Evolutionary conservation across 2,329 filamentous ascomycete species (phyloP).

Genomic region (Aotearoamyces nothofagi): DNA sequence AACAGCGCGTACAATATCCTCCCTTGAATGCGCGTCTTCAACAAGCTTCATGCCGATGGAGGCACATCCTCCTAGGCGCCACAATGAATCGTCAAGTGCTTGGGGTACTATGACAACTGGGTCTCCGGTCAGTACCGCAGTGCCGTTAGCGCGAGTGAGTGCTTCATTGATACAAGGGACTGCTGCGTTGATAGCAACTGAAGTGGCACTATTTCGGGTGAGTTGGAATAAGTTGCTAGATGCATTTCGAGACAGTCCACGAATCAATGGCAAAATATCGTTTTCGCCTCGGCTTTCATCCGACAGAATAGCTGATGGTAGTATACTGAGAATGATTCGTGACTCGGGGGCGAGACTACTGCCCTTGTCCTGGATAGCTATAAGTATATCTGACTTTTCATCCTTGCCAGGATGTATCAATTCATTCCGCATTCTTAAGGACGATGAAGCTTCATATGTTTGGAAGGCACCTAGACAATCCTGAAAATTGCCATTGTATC

Average conservation of each 20-base stretch:
- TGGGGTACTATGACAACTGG: constrained; percentile 71
- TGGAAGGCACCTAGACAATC: constrained; percentile 92
- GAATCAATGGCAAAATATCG: constrained; percentile 61
- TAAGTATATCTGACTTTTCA: constrained; percentile 80
- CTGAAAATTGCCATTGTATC: constrained; percentile 93
- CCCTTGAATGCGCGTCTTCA: constrained; percentile 55
- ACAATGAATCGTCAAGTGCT: constrained; percentile 79
- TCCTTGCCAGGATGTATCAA: constrained; percentile 79
- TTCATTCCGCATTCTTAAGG: constrained; percentile 82
- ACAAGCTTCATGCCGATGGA: constrained; percentile 74
- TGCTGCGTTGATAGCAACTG: constrained; percentile 77
- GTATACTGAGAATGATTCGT: constrained; percentile 69
- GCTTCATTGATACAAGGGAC: constrained; percentile 81
- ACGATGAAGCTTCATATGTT: constrained; percentile 86
- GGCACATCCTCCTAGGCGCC: constrained; percentile 84
- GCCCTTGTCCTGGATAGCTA: constrained; percentile 74
- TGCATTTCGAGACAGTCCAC: constrained; percentile 59
- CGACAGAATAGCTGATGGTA: constrained; percentile 65
- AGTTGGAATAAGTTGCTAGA: constrained; percentile 52
- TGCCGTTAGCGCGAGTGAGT: constrained; percentile 64
- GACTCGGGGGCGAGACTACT: constrained; percentile 68
- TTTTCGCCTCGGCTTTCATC: constrained; percentile 61
- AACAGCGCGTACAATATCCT: constrained; percentile 61
- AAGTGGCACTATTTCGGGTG: constrained; percentile 57
- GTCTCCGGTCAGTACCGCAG: constrained; percentile 68